A percentile compares a stretch with the other conserved stretches of the same genome.
phyloP scores from a whole-genome alignment of 352 stramenopile species.

The Phytophthora uliginosa region DNA sequence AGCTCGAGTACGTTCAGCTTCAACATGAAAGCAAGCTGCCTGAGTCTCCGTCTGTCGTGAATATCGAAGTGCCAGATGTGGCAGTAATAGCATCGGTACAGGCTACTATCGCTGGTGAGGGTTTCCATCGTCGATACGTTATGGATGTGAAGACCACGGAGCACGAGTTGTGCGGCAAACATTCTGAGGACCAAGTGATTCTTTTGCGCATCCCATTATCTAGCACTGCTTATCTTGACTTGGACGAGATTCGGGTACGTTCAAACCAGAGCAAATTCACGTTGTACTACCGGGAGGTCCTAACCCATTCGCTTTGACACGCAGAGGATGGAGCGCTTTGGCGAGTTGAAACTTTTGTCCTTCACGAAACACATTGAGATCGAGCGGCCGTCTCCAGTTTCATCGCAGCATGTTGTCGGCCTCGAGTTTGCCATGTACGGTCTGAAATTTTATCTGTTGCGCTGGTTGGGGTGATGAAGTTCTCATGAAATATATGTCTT shows the following conservation, averaged over 20 bases:
- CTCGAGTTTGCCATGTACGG: conserved; percentile 56
- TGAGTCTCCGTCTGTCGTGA: conserved; percentile 4
- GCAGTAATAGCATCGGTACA: conserved; percentile 31
- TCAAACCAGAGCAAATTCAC: neutral
- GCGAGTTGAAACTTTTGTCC: conserved; percentile 48
- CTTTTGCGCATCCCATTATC: conserved; percentile 53
- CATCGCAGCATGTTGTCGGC: conserved; percentile 59
- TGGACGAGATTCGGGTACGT: conserved; percentile 66
- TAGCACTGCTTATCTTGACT: conserved; percentile 56
- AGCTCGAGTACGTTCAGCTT: conserved; percentile 33
- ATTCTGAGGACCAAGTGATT: conserved; percentile 26
- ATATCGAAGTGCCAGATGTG: conserved; percentile 10
- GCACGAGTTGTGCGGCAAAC: conserved; percentile 5
- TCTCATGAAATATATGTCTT: neutral
- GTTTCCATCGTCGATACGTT: conserved; percentile 56
- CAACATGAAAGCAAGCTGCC: conserved; percentile 13
- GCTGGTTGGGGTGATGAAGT: neutral
- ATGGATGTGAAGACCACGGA: conserved; percentile 46
- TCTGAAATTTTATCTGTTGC: neutral
- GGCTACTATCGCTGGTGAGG: conserved; percentile 39
- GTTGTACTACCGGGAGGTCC: neutral
- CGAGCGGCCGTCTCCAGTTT: conserved; percentile 62
- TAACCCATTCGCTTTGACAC: neutral
- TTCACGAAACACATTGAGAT: conserved; percentile 78
- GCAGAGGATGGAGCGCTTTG: conserved; percentile 71